Evolutionary conservation across 1,284 basidiomycete genomes (phyloP), one percentile per base, ranked within the genome.

Genomic region (Malassezia pachydermatis): DNA sequence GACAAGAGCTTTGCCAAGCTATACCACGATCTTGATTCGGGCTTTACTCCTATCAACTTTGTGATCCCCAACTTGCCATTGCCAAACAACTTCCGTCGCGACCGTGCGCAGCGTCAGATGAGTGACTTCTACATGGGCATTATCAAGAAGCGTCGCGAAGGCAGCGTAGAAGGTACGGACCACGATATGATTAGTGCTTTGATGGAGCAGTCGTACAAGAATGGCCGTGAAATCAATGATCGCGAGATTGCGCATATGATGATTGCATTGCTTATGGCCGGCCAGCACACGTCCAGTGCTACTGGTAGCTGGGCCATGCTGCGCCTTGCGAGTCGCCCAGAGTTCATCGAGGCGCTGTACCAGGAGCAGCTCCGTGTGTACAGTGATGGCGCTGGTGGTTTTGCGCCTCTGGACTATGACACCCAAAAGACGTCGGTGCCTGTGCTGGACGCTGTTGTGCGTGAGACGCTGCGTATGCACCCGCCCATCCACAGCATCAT

Each of bases 161-260:
- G 55, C 5, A 38, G 30, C 11, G 25, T 37, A 2, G 42, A 42
- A 11, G 54, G 39, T 7, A 47, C 47, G 57, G 85, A 86, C 46
- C 80, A 83, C 62, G 94, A 99, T 72, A 95, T 98, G 85, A 88
- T 98, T 64, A 78, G 83, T 16, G 84, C 89, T 1, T 79, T 99
- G 22, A 80, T 84, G 75, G 78, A 82, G 58, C 86, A 90, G 70
- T 80, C 76, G 41, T 98, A 99, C 76, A 86, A 87, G 63, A 79
- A 83, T 66, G 94, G 94, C 40, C 77, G 80, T 33, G 70, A 77
- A 1, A 78, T 98, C 27, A 79, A 78, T 41, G 88, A 96, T 67
- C 82, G 86, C 58, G 89, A 96, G 73, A 84, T 98, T 56, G 88
- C 94, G 0, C 92, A 96, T 69, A 90, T 96, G 70, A 83, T 98